Base-by-base conservation (phyloP, 805 yeast species). In the Candida wancherniae region DNA sequence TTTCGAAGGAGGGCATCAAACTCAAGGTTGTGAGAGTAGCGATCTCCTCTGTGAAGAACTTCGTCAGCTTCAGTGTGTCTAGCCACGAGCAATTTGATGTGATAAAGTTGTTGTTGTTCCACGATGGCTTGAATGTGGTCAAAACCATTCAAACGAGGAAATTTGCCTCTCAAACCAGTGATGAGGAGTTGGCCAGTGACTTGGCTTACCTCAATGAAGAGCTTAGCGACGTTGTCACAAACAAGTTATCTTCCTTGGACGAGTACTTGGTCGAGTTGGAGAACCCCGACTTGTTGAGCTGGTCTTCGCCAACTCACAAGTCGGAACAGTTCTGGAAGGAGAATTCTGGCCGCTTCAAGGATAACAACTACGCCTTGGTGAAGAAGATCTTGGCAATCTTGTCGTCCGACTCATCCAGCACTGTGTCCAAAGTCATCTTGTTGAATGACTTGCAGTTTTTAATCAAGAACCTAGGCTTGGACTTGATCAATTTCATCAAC, bases 251-350 rank as follows among this genome's bases (percentile, higher is more conserved):
- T 4, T 86, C 95, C 1, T 84, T 90, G 56, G 97, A 92, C 51
- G 96, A 88, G 56, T 92, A 90, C 56, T 67, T 74, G 48, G 77
- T 85, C 28, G 97, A 92, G 61, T 71, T 92, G 40, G 80, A 77
- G 39, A 77, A 88, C 36, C 83, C 84, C 38, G 70, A 73, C 36
- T 73, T 92, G 50, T 73, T 75, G 41, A 85, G 95, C 82, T 64
- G 65, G 64, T 50, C 69, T 3, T 80, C 94, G 3, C 97, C 98
- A 31, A 87, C 95, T 14, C 98, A 92, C 61, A 75, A 77, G 49
- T 83, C 85, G 29, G 77, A 75, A 31, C 86, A 84, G 32, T 92
- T 92, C 58, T 92, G 97, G 95, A 69, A 78, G 39, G 92, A 86
- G 40, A 87, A 92, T 54, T 67, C 80, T 19, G 69, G 59, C 29